Base-by-base conservation (phyloP, 495 filamentous ascomycete species). In the Lepraria neglecta region DNA sequence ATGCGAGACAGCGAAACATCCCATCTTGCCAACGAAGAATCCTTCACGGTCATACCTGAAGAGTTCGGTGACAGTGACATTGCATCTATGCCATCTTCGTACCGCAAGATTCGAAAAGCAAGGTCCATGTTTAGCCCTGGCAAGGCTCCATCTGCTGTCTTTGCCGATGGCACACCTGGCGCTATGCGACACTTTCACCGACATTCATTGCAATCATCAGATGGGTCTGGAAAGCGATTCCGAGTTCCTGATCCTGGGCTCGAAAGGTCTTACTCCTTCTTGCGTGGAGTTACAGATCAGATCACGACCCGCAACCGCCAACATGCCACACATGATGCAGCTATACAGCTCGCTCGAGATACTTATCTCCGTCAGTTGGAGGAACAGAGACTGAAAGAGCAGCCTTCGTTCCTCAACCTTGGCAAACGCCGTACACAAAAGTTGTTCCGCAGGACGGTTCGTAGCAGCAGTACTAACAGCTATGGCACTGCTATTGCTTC, bases 31-130 rank as follows among this genome's bases (percentile, higher is more conserved):
- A 60, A 45, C 21, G 71, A 68, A 28, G 70, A 71, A 43, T 75
- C 76, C 55, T 69, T 76, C 24, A 67, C 71, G 51, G 68, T 71
- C 12, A 63, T 79, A 52, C 64, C 68, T 33, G 63, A 68, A 30
- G 70, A 68, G 38, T 63, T 58, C 9, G 38, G 38, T 46, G 61
- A 58, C 30, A 52, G 85, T 50, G 78, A 82, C n/a, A 75, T 84
- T 55, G 77, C 79, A 6, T 87, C 85, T 11, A 76, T 77, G 17
- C 85, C 87, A 21, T 91, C 88, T 3, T 91, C 89, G 1, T 91
- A 85, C 64, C 81, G 84, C n/a, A 85, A 80, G 55, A 74, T 92
- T 54, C 85, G 84, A 54, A 89, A 85, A 67, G 81, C 90, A 15
- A 86, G 79, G 67, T 91, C 89, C 0, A 82, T 90, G 82, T 84